Percentiles rank a stretch among this genome's conserved stretches.
Evolutionary conservation across 768 basidiomycete species (phyloP).

Genomic region (Dioszegia aurantiaca): DNA sequence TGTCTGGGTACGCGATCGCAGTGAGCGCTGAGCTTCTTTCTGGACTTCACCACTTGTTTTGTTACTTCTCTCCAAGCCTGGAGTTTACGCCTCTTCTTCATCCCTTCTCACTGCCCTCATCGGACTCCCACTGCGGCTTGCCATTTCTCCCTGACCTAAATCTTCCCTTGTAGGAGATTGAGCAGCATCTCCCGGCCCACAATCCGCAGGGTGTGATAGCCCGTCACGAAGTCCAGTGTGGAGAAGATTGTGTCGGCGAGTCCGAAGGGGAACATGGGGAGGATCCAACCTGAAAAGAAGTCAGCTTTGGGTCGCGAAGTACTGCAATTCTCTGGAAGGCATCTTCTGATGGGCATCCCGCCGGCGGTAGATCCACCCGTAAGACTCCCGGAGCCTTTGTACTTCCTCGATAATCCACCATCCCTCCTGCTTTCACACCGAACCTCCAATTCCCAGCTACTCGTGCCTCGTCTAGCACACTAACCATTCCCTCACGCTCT

Average conservation of each 20-base stretch:
- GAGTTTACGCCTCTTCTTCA: not conserved
- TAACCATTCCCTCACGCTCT: not conserved
- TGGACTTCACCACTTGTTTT: too few species aligned
- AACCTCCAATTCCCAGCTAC: too few species aligned
- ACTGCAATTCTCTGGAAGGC: too few species aligned
- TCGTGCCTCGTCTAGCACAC: too few species aligned
- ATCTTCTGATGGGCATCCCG: too few species aligned
- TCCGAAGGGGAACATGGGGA: constrained; percentile 92
- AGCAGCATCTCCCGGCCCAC: constrained; percentile 77
- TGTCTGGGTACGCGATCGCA: too few species aligned
- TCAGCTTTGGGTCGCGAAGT: too few species aligned
- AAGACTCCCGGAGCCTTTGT: too few species aligned
- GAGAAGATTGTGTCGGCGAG: constrained; percentile 79
- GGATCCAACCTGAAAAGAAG: constrained; percentile 99
- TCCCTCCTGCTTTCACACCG: too few species aligned
- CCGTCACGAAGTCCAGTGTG: constrained; percentile 78
- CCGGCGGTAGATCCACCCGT: too few species aligned
- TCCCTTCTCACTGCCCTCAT: not conserved
- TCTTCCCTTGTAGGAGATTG: constrained; percentile 82
- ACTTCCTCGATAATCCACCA: not conserved
- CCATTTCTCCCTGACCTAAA: constrained; percentile 55
- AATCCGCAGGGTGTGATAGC: constrained; percentile 72
- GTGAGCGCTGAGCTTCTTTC: too few species aligned
- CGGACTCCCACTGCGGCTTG: not conserved
- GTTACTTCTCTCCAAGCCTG: not conserved